Evolutionary conservation across 1,139 yeast species (phyloP), one percentile per base, ranked within the genome.

Genomic region (Blastobotrys buckinghamii): DNA sequence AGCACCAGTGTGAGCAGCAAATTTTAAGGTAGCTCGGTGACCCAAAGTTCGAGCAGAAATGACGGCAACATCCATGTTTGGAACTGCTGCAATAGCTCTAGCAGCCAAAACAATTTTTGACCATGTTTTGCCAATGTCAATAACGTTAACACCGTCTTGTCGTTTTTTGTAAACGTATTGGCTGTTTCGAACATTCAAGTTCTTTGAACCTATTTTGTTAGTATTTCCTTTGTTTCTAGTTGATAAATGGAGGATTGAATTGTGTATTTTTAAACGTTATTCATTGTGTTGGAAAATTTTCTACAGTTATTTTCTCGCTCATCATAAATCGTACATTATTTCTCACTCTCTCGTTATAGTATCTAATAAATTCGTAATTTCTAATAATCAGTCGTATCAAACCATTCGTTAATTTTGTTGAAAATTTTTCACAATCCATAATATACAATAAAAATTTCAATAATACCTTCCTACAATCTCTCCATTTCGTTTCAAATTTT

Each of bases 81-180:
- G 98, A 67, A 94, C 84, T 69, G 98, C 96, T 73, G 97, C 98
- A 72, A 94, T 90, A 78, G 90, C 87, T 81, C 97, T 92, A 68
- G 99, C 98, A 71, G 99, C 99, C 74, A 94, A 82, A 62, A 92
- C 97, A 75, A 94, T 87, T 82, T 94, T 94, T 82, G 94, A 97
- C 98, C 98, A 92, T 70, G 99, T 94, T 82, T 92, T 92, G 80
- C 95, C 92, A 72, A 92, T 80, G 90, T 92, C 88, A 77, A 94
- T 89, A 68, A 94, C 80, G 82, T 88, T 89, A 70, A 94, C 97
- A 83, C 99, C 99, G 76, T 94, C 99, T 77, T 96, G 95, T 82
- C 99, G 90, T 77, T 96, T 85, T 79, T 89, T 87, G 92, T 81
- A 88, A 70, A 94, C 96, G 85, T 94, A 94, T 76, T 96, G 92